Evolutionary conservation across 257 asterid genomes (phyloP), one percentile per base, ranked within the genome.

Genomic region (Eustoma russellianum): DNA sequence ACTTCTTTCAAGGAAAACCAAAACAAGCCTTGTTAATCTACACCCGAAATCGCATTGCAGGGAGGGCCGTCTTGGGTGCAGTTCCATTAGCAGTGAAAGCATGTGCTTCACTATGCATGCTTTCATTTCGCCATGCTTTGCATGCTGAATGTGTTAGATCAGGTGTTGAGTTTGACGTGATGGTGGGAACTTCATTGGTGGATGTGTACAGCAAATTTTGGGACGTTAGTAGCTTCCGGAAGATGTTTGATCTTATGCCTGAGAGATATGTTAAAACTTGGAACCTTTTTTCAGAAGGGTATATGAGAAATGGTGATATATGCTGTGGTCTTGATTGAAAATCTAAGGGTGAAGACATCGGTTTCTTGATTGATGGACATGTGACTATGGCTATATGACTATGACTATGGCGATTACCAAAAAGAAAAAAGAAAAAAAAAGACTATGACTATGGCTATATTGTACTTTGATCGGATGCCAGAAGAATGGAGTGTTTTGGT

Each of bases 211-310:
- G 81, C 0, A 88, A 80, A 73, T 88, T 95, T 40, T 53, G 71
- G 17, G 77, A 85, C 13, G 57, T 66, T 1, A 41, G 14, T 7
- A 67, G 84, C 60, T 56, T 94, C 15, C 77, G 83, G 24, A 74
- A 72, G 51, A 6, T 79, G 85, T 85, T 88, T 47, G 95, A 83
- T 55, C 9, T 57, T 56, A 88, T 88, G 92, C 87, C 85, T 53
- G 74, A 69, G 3, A 76, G 83, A 51, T 83, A 79, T 52, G 87
- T 64, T 35, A 60, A 72, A 13, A 72, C 92, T 5, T 77, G 92
- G 87, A 88, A 85, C 63, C 81, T 95, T 13, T 80, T 85, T 85
- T 72, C 83, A 4, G 86, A 82, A 24, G 92, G 85, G 52, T 81
- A 77, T 66, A 70, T 77, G 77, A 75, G 72, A 63, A 71, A 49